phyloP scores from a whole-genome alignment of 345 rosid species.

The Conringia planisiliqua region DNA sequence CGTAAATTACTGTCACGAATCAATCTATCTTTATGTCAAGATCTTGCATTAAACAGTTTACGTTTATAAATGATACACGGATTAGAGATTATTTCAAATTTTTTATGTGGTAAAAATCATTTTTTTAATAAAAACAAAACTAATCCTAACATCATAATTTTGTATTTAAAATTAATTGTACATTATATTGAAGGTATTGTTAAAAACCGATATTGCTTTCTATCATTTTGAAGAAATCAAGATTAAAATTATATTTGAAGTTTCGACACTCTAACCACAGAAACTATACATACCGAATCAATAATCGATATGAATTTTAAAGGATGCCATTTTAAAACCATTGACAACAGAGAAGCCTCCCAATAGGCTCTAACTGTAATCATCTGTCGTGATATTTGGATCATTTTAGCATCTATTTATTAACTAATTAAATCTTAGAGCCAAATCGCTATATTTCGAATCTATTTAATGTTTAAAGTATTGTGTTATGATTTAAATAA shows the following conservation, averaged over 20 bases:
- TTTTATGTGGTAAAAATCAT: no score
- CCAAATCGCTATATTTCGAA: neutral
- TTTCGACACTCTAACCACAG: neutral
- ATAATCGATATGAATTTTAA: neutral
- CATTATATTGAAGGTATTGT: neutral
- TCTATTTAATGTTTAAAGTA: neutral
- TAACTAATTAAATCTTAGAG: neutral
- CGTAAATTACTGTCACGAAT: no score
- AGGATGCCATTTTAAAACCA: neutral
- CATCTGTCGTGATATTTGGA: neutral
- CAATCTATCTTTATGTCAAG: no score
- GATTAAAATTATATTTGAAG: neutral
- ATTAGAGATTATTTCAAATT: no score
- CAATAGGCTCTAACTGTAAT: neutral
- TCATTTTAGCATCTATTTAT: neutral
- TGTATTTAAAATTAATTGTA: neutral
- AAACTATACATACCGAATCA: neutral
- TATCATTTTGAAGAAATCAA: neutral
- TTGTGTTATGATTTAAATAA: neutral
- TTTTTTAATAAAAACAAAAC: no score
- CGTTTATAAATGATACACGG: no score
- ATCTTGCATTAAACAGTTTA: no score
- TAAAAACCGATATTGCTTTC: neutral
- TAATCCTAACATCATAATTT: no score
- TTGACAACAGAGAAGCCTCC: no score